These are phyloP conservation scores for Thuja plicata DNA, from an alignment of 83 land plant genomes.

Conservation along the genomic window DNA sequence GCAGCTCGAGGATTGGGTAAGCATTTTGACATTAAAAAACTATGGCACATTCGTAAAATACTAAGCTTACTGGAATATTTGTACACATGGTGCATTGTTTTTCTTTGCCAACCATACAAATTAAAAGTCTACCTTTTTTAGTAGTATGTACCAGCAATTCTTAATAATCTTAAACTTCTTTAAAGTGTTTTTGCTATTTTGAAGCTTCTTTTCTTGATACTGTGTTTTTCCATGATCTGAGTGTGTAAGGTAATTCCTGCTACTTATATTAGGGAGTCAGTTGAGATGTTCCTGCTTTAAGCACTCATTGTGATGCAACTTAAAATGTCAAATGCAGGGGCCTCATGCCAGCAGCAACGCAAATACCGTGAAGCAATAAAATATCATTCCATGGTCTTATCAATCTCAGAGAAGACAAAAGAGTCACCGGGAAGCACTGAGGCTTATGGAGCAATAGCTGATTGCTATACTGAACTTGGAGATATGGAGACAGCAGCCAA, in stretches of 20 bases:
- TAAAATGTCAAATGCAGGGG: conserved; percentile 54
- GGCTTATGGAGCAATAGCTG: conserved; percentile 97
- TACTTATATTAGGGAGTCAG: background rate
- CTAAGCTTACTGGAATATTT: background rate
- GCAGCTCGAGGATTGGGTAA: conserved; percentile 94
- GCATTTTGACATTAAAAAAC: background rate
- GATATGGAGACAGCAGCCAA: conserved; percentile 87
- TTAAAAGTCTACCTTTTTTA: background rate
- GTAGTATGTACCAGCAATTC: background rate
- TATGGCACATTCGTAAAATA: background rate
- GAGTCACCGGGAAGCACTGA: conserved; percentile 84
- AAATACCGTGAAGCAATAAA: conserved; percentile 88
- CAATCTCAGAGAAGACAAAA: conserved; percentile 55
- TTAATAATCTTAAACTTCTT: background rate
- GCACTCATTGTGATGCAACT: background rate
- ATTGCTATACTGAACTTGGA: conserved; percentile 95
- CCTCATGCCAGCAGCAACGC: conserved; percentile 88
- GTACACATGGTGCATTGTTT: background rate
- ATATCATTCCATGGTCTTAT: conserved; percentile 80
- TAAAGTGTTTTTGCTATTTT: background rate
- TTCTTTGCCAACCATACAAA: background rate
- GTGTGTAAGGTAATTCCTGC: background rate
- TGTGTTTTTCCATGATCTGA: background rate
- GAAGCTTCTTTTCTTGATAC: background rate
- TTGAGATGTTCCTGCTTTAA: background rate